Evolutionary conservation across 352 stramenopile genomes (phyloP), one percentile per base, ranked within the genome.

Genomic region (Phytophthora ohioensis): DNA sequence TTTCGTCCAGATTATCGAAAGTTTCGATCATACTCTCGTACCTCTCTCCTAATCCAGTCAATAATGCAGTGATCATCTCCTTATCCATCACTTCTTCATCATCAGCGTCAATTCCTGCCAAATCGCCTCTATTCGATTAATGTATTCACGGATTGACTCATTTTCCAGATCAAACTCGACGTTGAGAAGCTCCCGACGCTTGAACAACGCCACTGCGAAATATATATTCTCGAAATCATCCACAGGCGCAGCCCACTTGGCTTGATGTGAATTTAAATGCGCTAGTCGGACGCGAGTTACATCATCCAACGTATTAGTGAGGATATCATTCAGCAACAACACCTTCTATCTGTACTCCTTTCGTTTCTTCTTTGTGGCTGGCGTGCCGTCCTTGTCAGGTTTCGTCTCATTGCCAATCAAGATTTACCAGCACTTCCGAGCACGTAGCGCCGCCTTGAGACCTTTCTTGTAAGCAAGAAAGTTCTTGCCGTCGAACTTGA

Each of bases 141-240:
- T 70, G 31, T 56, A 70, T 12, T 64, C 63, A 4, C 45, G 35
- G 13, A 70, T 64, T 10, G 63, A 54, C 8, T 70, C 54, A 31
- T 52, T 43, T 6, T 53, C 38, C 3, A 1, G 5, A 55, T 59
- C 45, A 58, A 69, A 63, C n/a, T 69, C 52, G 3, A 69, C 61
- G 21, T 27, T 27, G 21, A 27, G 21, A 27, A 27, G 21, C 21
- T 27, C 1, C 21, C 21, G 21, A 27, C 46, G 27, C 27, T 69
- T 63, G 12, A 69, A 64, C 3, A 69, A 12, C n/a, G 34, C 45
- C 17, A 70, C 51, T 36, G 41, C 39, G 11, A 60, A 64, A 4
- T 54, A 64, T 12, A 60, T 70, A 46, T 59, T 70, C 30, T 70
- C 54, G 13, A 70, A 70, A 27, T 64, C 35, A 12, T 60, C 63